Percentiles rank a stretch among this genome's conserved stretches.
Evolutionary conservation across 352 stramenopile species (phyloP).

Genomic region (Elongisporangium anandrum): DNA sequence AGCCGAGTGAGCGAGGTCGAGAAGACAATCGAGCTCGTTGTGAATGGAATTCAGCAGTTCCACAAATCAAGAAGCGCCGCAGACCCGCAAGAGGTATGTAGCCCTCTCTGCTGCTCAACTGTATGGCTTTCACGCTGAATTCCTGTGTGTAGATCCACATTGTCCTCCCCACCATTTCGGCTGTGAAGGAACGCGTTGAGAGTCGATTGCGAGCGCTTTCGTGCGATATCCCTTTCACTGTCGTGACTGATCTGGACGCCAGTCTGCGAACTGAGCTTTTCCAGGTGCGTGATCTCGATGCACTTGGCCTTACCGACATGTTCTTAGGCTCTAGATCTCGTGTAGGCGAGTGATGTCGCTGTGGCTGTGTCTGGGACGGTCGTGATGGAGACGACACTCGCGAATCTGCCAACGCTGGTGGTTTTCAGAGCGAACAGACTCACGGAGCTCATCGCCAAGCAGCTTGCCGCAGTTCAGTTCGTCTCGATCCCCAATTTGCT

Average conservation of each 20-base stretch:
- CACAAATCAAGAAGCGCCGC: constrained; percentile 5
- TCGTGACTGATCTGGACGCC: constrained; percentile 21
- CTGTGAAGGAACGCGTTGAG: constrained; percentile 23
- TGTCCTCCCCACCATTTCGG: constrained; percentile 52
- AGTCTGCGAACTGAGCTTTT: constrained; percentile 20
- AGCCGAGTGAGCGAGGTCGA: constrained; percentile 63
- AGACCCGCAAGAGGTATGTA: background rate
- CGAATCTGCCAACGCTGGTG: constrained; percentile 51
- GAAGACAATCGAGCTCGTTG: constrained; percentile 30
- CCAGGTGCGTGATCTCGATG: constrained; percentile 13
- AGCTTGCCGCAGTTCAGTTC: constrained; percentile 53
- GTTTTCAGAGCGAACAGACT: constrained; percentile 68
- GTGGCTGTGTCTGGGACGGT: constrained; percentile 71
- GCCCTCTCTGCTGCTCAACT: background rate
- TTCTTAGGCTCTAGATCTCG: no score
- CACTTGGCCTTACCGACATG: background rate
- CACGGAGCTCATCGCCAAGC: constrained; percentile 48
- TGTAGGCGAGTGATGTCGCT: constrained; percentile 36
- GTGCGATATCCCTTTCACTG: constrained; percentile 3
- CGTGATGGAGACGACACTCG: constrained; percentile 56
- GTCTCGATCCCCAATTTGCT: constrained; percentile 78
- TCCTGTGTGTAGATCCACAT: constrained; percentile 32
- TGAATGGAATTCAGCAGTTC: constrained; percentile 37
- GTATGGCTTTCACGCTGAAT: constrained; percentile 2
- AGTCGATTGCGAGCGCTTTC: constrained; percentile 7